Conservation (phyloP, 257 asterid species). For the Pogostemon cablin region DNA sequence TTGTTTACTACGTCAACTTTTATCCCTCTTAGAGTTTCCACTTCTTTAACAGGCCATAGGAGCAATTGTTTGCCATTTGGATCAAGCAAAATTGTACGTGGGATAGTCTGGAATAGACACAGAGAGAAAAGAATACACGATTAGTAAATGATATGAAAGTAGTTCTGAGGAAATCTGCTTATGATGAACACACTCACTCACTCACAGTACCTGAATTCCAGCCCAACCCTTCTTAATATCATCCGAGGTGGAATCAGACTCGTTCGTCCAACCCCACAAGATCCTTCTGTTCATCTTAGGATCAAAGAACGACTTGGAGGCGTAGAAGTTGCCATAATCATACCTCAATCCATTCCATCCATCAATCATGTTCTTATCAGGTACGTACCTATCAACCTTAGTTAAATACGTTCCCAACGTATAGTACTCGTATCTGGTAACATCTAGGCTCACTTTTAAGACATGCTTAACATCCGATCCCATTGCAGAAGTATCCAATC, state of each 20-base stretch:
- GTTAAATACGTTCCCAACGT: slow-evolving; percentile 65
- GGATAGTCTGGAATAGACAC: slow-evolving; percentile 37
- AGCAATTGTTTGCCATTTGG: slow-evolving; percentile 48
- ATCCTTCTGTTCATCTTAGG: slow-evolving; percentile 57
- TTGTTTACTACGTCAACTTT: slow-evolving; percentile 37
- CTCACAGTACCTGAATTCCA: slow-evolving; percentile 53
- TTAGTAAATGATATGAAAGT: neutral
- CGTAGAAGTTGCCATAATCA: slow-evolving; percentile 75
- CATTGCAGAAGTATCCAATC: slow-evolving; percentile 65
- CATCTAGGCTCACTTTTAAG: slow-evolving; percentile 65
- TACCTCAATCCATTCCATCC: slow-evolving; percentile 62
- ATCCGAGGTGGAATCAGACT: slow-evolving; percentile 59
- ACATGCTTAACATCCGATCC: slow-evolving; percentile 72
- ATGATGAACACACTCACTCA: no score
- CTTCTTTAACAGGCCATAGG: slow-evolving; percentile 52
- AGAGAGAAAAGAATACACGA: neutral
- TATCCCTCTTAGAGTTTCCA: slow-evolving; percentile 44
- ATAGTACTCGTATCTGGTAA: slow-evolving; percentile 58
- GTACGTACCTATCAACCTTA: slow-evolving; percentile 48
- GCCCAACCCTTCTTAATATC: slow-evolving; percentile 74
- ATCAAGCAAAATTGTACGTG: slow-evolving; percentile 46
- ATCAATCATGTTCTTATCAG: slow-evolving; percentile 69
- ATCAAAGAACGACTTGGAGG: slow-evolving; percentile 78
- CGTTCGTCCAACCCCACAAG: slow-evolving; percentile 74
- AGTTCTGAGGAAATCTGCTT: neutral